Evolutionary conservation across 371 early-diverging fungal species (phyloP).

Genomic region (Haplosporangium sp.): DNA sequence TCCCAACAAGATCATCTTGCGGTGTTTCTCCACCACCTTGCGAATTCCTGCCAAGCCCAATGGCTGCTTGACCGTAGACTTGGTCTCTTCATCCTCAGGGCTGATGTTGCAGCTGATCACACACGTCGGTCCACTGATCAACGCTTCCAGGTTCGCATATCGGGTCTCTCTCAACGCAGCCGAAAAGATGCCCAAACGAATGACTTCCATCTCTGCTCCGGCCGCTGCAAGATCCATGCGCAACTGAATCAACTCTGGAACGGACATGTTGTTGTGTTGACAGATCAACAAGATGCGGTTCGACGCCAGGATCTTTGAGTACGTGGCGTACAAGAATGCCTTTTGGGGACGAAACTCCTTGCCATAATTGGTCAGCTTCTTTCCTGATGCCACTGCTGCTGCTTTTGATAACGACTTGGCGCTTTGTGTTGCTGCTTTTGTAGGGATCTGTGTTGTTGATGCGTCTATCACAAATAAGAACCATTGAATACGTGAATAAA

Average conservation of each 20-base stretch:
- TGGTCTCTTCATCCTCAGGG: conserved; percentile 53
- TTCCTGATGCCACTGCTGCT: conserved; percentile 28
- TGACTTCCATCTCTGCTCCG: conserved; percentile 59
- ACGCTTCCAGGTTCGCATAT: conserved; percentile 67
- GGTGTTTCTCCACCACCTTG: conserved; percentile 65
- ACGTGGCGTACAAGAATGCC: conserved; percentile 63
- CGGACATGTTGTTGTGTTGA: conserved; percentile 77
- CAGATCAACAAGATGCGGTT: conserved; percentile 71
- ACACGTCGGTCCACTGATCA: conserved; percentile 68
- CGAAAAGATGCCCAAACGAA: conserved; percentile 66
- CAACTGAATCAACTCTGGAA: conserved; percentile 66
- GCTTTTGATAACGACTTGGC: not conserved
- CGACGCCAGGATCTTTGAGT: conserved; percentile 59
- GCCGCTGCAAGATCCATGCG: conserved; percentile 62
- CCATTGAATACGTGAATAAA: not conserved
- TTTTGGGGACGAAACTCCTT: conserved; percentile 52
- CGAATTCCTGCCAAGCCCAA: conserved; percentile 61
- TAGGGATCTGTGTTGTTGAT: conserved; percentile 27
- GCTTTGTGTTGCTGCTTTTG: conserved; percentile 26
- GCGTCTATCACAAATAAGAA: conserved; percentile 25
- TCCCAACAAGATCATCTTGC: conserved; percentile 71
- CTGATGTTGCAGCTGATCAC: conserved; percentile 62
- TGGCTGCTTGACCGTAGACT: conserved; percentile 54
- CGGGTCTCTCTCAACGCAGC: conserved; percentile 65
- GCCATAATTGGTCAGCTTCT: conserved; percentile 53